Conservation (phyloP, 208 protist species). For the Crithidia brevicula region DNA sequence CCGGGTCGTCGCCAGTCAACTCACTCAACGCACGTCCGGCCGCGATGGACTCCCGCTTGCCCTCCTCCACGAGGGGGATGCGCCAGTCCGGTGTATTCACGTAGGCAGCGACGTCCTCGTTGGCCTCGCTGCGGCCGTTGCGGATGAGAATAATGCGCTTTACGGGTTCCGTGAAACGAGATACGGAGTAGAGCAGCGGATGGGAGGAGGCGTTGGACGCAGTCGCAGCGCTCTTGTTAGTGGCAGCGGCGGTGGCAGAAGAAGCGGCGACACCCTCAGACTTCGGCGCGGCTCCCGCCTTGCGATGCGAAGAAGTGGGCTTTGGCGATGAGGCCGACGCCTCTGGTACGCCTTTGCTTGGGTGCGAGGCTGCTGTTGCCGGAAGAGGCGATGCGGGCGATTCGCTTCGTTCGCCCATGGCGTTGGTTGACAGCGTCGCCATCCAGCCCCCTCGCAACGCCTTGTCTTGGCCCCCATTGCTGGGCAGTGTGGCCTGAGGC, state of each 20-base stretch:
- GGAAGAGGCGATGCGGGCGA: no score
- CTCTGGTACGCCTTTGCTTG: no score
- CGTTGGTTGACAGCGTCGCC: no score
- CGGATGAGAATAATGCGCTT: slow-evolving; percentile 92
- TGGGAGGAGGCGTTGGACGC: background rate
- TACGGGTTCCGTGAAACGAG: slow-evolving; percentile 68
- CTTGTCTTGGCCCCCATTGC: no score
- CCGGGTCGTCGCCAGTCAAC: slow-evolving; percentile 73
- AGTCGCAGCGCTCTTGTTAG: background rate
- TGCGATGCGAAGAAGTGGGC: no score
- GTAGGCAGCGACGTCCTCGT: slow-evolving; percentile 72
- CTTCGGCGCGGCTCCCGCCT: background rate
- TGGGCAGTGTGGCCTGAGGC: no score
- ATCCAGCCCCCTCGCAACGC: no score
- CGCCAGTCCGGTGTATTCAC: slow-evolving; percentile 89
- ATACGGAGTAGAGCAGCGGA: slow-evolving; percentile 30
- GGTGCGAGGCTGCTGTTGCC: no score
- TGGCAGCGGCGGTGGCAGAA: background rate
- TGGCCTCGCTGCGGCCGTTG: slow-evolving; percentile 77
- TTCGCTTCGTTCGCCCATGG: no score
- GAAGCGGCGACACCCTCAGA: background rate
- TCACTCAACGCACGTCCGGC: slow-evolving; percentile 76
- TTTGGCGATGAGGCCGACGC: no score
- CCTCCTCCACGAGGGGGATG: slow-evolving; percentile 82
- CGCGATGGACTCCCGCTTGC: slow-evolving; percentile 61